A percentile compares a stretch with the other conserved stretches of the same genome.
phyloP scores from a whole-genome alignment of 202 grass and related monocot species.

The Brachypodium distachyon region DNA sequence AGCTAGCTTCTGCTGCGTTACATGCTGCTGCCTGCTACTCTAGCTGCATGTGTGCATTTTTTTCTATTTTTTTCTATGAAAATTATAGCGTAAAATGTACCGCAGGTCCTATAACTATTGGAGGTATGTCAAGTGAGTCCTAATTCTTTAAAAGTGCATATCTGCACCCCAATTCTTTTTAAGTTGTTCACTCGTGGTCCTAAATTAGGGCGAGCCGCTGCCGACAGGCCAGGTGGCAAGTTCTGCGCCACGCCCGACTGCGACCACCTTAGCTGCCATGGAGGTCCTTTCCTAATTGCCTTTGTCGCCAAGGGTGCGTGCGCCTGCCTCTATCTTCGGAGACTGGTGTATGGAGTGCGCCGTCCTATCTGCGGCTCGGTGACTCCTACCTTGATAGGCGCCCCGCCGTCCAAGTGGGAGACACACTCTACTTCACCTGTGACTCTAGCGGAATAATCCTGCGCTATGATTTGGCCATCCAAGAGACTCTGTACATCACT shows the following conservation, averaged over 20 bases:
- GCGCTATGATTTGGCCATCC: neutral
- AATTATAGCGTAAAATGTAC: too few relatives aligned
- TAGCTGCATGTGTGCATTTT: too few relatives aligned
- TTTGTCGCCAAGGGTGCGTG: neutral
- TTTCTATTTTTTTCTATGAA: too few relatives aligned
- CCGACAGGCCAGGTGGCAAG: too few relatives aligned
- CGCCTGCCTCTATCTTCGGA: neutral
- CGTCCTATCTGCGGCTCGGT: neutral
- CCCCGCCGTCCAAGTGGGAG: neutral
- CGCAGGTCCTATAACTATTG: too few relatives aligned
- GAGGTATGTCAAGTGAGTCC: too few relatives aligned
- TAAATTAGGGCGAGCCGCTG: too few relatives aligned
- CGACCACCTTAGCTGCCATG: neutral
- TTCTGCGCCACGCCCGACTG: neutral
- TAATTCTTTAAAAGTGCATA: too few relatives aligned
- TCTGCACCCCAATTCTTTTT: too few relatives aligned
- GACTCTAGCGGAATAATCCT: neutral
- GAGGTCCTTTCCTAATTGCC: neutral
- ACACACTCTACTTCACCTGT: neutral
- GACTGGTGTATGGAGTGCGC: neutral
- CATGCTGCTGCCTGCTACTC: too few relatives aligned
- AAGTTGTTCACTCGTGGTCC: too few relatives aligned
- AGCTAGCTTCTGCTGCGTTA: too few relatives aligned
- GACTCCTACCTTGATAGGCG: neutral
- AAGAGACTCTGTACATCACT: neutral